Evolutionary conservation across 345 rosid genomes (phyloP).

Genomic region (Cardamine occulta): DNA sequence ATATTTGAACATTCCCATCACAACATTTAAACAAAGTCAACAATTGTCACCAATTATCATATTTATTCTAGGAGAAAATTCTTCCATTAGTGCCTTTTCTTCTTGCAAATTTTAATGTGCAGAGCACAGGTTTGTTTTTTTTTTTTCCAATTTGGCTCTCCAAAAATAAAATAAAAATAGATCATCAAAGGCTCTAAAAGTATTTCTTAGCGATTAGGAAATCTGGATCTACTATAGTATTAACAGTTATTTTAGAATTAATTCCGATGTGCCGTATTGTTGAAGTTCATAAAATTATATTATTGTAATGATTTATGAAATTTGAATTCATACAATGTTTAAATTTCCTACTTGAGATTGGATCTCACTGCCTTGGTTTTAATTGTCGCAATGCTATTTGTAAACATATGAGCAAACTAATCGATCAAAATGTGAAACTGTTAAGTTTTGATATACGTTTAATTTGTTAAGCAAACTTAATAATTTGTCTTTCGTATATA

Average conservation of each 20-base stretch:
- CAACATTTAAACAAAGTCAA: slow-evolving; percentile 30
- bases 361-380: background rate
- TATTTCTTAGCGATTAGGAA: background rate
- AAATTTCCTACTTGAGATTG: background rate
- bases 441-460: background rate
- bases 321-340: background rate
- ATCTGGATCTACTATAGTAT: background rate
- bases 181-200: background rate
- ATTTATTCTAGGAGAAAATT: background rate
- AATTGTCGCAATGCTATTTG: background rate
- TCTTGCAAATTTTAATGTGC: slow-evolving; percentile 13
- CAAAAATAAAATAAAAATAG: background rate
- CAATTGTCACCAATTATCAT: slow-evolving; percentile 23
- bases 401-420: background rate
- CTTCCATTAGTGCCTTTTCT: background rate
- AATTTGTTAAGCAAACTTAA: background rate
- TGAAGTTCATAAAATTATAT: too few relatives aligned
- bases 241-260: background rate
- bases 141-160: background rate
- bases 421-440: background rate
- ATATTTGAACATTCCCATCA: slow-evolving; percentile 38
- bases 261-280: background rate
- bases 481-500: background rate
- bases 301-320: background rate
- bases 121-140: background rate